Conservation (phyloP, 495 filamentous ascomycete species). For the Penicillium lividum region DNA sequence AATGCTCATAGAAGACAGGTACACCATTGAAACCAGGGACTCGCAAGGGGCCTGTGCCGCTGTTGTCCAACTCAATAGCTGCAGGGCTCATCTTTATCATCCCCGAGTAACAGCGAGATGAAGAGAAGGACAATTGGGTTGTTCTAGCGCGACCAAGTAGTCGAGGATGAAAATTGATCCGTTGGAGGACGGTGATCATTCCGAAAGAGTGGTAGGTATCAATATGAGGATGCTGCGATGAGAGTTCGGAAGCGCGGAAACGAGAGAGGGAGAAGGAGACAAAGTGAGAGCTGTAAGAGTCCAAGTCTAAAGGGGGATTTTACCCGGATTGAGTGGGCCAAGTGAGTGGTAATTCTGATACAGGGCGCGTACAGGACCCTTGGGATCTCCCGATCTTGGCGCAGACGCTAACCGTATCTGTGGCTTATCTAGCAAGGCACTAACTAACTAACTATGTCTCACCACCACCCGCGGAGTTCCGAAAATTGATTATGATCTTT, state of each 20-base stretch:
- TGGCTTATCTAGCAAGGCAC: background rate
- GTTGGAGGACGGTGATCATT: conserved; percentile 12
- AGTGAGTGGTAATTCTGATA: background rate
- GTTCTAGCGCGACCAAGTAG: conserved; percentile 14
- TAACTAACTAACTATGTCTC: background rate
- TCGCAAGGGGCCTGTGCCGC: conserved; percentile 14
- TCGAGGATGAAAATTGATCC: conserved; percentile 9
- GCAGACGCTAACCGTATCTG: conserved; percentile 11
- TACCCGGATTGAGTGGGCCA: background rate
- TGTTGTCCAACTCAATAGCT: conserved; percentile 12
- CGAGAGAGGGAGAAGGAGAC: background rate
- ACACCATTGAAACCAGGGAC: conserved; percentile 17
- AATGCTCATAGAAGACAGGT: conserved; percentile 13
- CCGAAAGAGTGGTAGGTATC: conserved; percentile 2
- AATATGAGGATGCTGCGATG: background rate
- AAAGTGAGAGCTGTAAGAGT: background rate
- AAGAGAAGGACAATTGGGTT: conserved; percentile 8
- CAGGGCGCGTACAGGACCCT: conserved; percentile 1
- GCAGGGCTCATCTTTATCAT: conserved; percentile 10
- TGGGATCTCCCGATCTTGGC: conserved; percentile 12
- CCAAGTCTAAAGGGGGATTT: background rate
- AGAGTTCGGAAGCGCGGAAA: background rate
- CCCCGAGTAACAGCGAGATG: conserved; percentile 9
- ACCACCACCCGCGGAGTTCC: background rate
- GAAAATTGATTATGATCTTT: background rate